Percentiles rank a stretch among this genome's conserved stretches.
Evolutionary conservation across 2,329 filamentous ascomycete species (phyloP).

Genomic region (Phialemonium atrogriseum): DNA sequence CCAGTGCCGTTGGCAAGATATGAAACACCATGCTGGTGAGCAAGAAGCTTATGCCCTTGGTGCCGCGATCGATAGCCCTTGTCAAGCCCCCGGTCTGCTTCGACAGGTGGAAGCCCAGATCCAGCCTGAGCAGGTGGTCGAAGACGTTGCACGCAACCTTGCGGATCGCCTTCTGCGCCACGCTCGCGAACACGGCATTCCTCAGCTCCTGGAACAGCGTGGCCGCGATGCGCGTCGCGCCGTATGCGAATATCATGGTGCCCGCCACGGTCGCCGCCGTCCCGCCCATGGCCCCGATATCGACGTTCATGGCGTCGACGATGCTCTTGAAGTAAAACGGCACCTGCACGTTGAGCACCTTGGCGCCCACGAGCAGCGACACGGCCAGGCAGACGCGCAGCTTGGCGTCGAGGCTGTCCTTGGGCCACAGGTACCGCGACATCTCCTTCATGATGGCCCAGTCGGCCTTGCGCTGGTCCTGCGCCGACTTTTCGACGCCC

Average conservation of each 20-base stretch:
- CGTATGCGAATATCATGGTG: slow-evolving; percentile 89
- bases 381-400: slow-evolving; percentile 81
- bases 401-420: slow-evolving; percentile 75
- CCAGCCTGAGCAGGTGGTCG: slow-evolving; percentile 76
- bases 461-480: slow-evolving; percentile 91
- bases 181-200: slow-evolving; percentile 93
- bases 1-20: slow-evolving; percentile 83
- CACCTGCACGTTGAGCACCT: slow-evolving; percentile 94
- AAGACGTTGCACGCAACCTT: slow-evolving; percentile 89
- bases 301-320: slow-evolving; percentile 95
- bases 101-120: slow-evolving; percentile 87
- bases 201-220: slow-evolving; percentile 87
- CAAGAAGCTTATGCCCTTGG: slow-evolving; percentile 96
- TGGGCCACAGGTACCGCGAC: slow-evolving; percentile 93
- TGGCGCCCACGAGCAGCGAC: slow-evolving; percentile 75
- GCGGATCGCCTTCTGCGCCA: slow-evolving; percentile 93
- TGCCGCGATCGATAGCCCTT: slow-evolving; percentile 89
- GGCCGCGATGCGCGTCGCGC: slow-evolving; percentile 77
- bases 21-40: slow-evolving; percentile 98
- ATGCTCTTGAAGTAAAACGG: slow-evolving; percentile 99
- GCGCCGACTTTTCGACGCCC: slow-evolving; percentile 57
- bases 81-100: slow-evolving; percentile 94
- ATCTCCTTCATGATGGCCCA: slow-evolving; percentile 99
- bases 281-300: slow-evolving; percentile 77
- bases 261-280: slow-evolving; percentile 85